These are phyloP conservation scores for Exserohilum turcica DNA, from an alignment of 2,329 filamentous ascomycete species.

Conservation along the genomic window DNA sequence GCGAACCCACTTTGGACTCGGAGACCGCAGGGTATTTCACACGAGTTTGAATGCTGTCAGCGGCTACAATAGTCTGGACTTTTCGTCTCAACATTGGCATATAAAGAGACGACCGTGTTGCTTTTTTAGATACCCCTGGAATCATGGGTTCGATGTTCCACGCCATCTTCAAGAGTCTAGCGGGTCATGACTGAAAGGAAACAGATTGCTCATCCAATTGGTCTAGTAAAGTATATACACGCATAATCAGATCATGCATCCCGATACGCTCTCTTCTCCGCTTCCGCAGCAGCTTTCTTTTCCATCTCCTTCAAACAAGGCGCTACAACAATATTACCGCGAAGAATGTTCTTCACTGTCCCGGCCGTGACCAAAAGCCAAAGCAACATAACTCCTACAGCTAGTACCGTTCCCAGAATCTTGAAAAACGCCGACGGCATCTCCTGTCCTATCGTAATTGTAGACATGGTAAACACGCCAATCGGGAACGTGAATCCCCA, in stretches of 20 bases:
- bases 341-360: conserved; percentile 55
- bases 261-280: background rate
- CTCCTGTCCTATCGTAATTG: conserved; percentile 55
- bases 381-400: conserved; percentile 56
- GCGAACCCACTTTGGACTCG: background rate
- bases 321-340: conserved; percentile 59
- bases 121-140: too few relatives aligned
- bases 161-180: too few relatives aligned
- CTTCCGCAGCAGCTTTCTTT: conserved; percentile 10
- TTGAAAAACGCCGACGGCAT: conserved; percentile 62
- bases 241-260: background rate
- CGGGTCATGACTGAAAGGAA: background rate
- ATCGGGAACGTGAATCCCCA: conserved; percentile 66
- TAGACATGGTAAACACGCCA: conserved; percentile 54
- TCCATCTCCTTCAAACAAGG: conserved; percentile 55
- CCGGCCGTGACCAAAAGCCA: conserved; percentile 60
- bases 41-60: background rate
- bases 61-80: background rate
- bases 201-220: background rate
- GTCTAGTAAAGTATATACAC: background rate
- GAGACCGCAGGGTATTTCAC: background rate
- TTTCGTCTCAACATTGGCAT: too few relatives aligned
- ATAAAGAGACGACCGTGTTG: too few relatives aligned
- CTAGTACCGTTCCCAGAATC: conserved; percentile 58
- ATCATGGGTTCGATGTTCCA: background rate